phyloP scores from a whole-genome alignment of 208 protist species.

The Trypanosoma cruzi region DNA sequence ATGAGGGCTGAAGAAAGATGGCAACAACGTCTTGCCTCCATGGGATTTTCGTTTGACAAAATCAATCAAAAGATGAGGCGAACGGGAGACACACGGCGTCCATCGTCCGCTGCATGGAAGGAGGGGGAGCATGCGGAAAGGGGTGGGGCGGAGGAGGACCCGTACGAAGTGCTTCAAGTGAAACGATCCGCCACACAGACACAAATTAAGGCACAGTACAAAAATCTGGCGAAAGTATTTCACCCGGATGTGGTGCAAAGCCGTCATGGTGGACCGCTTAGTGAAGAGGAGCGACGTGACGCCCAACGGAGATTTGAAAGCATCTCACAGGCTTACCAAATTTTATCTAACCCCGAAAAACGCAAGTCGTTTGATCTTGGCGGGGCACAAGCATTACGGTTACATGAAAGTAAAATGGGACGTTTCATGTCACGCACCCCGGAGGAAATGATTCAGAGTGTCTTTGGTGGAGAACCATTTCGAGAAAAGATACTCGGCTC shows the following conservation, averaged over 20 bases:
- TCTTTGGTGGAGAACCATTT: constrained; percentile 85
- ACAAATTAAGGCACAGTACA: constrained; percentile 85
- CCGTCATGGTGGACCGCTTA: constrained; percentile 26
- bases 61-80: constrained; percentile 39
- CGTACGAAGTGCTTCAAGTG: constrained; percentile 78
- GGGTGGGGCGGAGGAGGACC: too few species aligned
- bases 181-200: constrained; percentile 55
- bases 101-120: too few species aligned
- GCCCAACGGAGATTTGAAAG: constrained; percentile 71
- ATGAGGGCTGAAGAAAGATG: constrained; percentile 67
- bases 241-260: constrained; percentile 79
- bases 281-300: constrained; percentile 41
- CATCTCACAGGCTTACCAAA: constrained; percentile 79
- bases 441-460: constrained; percentile 82
- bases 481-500: constrained; percentile 59
- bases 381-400: constrained; percentile 54
- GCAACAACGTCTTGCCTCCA: constrained; percentile 49
- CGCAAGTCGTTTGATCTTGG: constrained; percentile 76
- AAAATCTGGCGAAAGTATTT: constrained; percentile 87
- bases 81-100: neutral
- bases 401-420: constrained; percentile 75
- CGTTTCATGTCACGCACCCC: constrained; percentile 75
- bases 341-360: constrained; percentile 89
- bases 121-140: neutral
- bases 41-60: constrained; percentile 82